These are phyloP conservation scores for Alternaria sp. DNA, from an alignment of 2,329 filamentous ascomycete species.

Conservation along the genomic window DNA sequence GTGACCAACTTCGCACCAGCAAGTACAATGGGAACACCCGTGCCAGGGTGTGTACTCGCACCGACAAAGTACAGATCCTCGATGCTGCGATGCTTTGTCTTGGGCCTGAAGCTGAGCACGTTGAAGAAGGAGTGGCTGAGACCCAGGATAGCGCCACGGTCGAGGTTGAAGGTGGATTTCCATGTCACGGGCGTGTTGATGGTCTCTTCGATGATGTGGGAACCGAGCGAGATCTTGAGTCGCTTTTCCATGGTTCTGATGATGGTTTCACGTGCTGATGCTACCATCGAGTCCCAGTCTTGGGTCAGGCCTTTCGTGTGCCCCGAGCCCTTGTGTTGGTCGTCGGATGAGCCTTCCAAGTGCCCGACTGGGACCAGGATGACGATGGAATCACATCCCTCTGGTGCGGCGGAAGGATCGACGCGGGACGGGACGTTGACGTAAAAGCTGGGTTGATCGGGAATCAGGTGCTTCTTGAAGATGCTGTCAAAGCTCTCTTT, in stretches of 20 bases:
- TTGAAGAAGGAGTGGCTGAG: slow-evolving; percentile 77
- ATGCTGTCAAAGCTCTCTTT: slow-evolving; percentile 76
- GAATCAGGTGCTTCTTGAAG: slow-evolving; percentile 72
- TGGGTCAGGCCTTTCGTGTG: slow-evolving; percentile 53
- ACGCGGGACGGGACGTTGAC: slow-evolving; percentile 76
- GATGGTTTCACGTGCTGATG: slow-evolving; percentile 65
- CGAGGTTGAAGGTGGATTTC: slow-evolving; percentile 73
- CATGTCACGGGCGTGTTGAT: slow-evolving; percentile 71
- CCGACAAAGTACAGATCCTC: slow-evolving; percentile 72
- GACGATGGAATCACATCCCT: slow-evolving; percentile 69
- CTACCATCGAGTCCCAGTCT: slow-evolving; percentile 68
- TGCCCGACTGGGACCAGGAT: slow-evolving; percentile 77
- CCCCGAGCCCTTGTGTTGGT: slow-evolving; percentile 49
- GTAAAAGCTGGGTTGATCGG: slow-evolving; percentile 74
- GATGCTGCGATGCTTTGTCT: slow-evolving; percentile 60
- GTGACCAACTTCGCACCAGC: slow-evolving; percentile 70
- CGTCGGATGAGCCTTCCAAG: slow-evolving; percentile 54
- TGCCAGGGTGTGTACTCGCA: slow-evolving; percentile 76
- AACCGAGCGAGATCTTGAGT: slow-evolving; percentile 61
- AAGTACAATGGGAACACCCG: slow-evolving; percentile 75
- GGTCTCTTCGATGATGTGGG: slow-evolving; percentile 64
- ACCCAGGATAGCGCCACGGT: slow-evolving; percentile 76
- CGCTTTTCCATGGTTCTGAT: slow-evolving; percentile 65
- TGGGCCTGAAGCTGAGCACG: slow-evolving; percentile 69
- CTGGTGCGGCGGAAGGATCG: slow-evolving; percentile 70